A percentile compares a stretch with the other conserved stretches of the same genome.
phyloP scores from a whole-genome alignment of 805 yeast genomes.

The Candida piceae region DNA sequence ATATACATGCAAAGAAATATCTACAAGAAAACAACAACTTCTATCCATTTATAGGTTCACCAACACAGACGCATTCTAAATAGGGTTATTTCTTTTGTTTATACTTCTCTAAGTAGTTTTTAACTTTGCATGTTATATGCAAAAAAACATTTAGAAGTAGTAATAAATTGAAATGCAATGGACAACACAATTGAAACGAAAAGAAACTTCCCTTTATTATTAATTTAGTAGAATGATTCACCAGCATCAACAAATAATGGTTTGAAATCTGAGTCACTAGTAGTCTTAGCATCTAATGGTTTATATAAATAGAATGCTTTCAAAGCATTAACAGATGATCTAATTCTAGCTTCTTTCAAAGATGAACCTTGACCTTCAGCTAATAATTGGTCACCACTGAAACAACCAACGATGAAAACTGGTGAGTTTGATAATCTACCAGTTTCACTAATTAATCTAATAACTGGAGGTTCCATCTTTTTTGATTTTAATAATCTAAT shows the following conservation, averaged over 20 bases:
- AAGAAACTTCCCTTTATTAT: too few relatives aligned
- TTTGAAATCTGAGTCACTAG: slow-evolving; percentile 48
- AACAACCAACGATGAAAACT: slow-evolving; percentile 86
- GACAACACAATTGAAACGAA: too few relatives aligned
- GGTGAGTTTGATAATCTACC: slow-evolving; percentile 85
- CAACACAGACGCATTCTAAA: too few relatives aligned
- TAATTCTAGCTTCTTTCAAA: slow-evolving; percentile 82
- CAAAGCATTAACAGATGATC: slow-evolving; percentile 88
- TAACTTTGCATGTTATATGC: too few relatives aligned
- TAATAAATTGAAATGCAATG: too few relatives aligned
- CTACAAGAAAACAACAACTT: too few relatives aligned
- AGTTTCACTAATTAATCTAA: slow-evolving; percentile 85
- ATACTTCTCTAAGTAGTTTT: too few relatives aligned
- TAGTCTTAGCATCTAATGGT: slow-evolving; percentile 60
- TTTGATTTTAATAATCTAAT: slow-evolving; percentile 73
- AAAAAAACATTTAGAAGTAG: too few relatives aligned
- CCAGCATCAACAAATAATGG: slow-evolving; percentile 34
- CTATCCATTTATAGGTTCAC: too few relatives aligned
- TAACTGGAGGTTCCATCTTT: slow-evolving; percentile 66
- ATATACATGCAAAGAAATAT: too few relatives aligned
- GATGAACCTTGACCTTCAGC: slow-evolving; percentile 96
- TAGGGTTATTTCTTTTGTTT: too few relatives aligned
- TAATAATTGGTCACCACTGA: slow-evolving; percentile 72
- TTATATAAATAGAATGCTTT: slow-evolving; percentile 89
- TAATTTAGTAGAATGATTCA: slow-evolving; percentile 28